Evolutionary conservation across 345 rosid genomes (phyloP), one percentile per base, ranked within the genome.

Genomic region (Murraya paniculata): DNA sequence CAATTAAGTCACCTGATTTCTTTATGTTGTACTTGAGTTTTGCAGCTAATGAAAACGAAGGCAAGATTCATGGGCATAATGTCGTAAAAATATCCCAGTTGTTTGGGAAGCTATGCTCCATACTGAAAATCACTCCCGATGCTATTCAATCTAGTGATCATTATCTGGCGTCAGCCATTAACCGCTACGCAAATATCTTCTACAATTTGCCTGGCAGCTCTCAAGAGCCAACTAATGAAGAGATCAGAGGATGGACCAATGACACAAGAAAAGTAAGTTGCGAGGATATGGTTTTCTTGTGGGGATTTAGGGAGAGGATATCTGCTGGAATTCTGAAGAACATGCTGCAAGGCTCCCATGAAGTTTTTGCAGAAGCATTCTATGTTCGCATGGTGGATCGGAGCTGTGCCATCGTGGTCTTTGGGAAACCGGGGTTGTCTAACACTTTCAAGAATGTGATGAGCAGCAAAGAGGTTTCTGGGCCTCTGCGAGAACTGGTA

Each of bases 391-490:
- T 90, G 21, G 80, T 91, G 59, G 98, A 91, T 68, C 84, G 68
- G 80, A 90, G 90, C 82, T 93, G 97, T 73, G 98, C 95, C 60
- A 78, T 91, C n/a, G 81, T 93, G 41, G 90, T 89, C 31, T 95
- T 95, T 87, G 83, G 87, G 88, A 83, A 67, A 81, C 82, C 88
- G 9, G 90, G 89, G 60, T 75, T 77, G 7, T 86, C 93, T 11
- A 77, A 74, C 71, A 78, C 87, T 48, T 84, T 93, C 68, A 77
- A 93, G 79, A 75, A 73, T 31, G 64, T 73, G n/a, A 81, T 93
- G 83, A 85, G 83, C 68, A 73, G 87, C 70, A 65, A 78, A 73
- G 87, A 84, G 64, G 77, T 87, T 72, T 16, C 61, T 36, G 95
- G 89, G 66, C 66, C 84, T 14, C 75, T 93, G 68, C 81, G 74